A percentile compares a stretch with the other conserved stretches of the same genome.
phyloP scores from a whole-genome alignment of 2,329 filamentous ascomycete genomes.

The Fusarium sp. region DNA sequence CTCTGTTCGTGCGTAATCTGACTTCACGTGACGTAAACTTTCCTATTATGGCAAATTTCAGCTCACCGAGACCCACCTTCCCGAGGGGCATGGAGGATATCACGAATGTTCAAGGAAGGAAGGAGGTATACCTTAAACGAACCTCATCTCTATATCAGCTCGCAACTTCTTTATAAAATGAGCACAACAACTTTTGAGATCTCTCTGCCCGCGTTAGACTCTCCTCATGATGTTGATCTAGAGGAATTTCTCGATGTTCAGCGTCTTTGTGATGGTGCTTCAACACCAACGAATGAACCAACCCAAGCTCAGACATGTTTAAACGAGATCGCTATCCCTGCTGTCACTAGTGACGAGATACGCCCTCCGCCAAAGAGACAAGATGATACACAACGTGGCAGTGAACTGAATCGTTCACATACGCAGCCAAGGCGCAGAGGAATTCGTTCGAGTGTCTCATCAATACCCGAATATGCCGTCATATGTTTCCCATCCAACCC shows the following conservation, averaged over 20 bases:
- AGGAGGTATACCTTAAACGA: slow-evolving; percentile 11
- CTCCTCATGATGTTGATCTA: slow-evolving; percentile 33
- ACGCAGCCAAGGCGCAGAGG: slow-evolving; percentile 5
- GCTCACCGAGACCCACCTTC: slow-evolving; percentile 33
- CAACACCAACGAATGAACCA: slow-evolving; percentile 25
- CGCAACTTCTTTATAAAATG: slow-evolving; percentile 9
- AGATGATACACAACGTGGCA: slow-evolving; percentile 5
- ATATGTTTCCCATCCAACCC: slow-evolving; percentile 49
- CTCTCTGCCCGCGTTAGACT: background rate
- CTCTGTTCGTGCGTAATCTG: slow-evolving; percentile 1
- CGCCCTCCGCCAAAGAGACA: background rate
- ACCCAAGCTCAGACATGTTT: slow-evolving; percentile 22
- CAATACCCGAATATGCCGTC: slow-evolving; percentile 41
- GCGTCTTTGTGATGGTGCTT: slow-evolving; percentile 38
- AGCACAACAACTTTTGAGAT: background rate
- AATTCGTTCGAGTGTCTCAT: slow-evolving; percentile 16
- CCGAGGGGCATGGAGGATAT: slow-evolving; percentile 6
- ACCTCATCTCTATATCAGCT: slow-evolving; percentile 5
- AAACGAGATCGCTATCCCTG: slow-evolving; percentile 26
- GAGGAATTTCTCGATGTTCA: slow-evolving; percentile 44
- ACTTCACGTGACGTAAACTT: slow-evolving; percentile 39
- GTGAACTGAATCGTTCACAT: background rate
- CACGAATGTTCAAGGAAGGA: slow-evolving; percentile 21
- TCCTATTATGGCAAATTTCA: slow-evolving; percentile 25
- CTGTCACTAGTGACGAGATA: slow-evolving; percentile 14